phyloP scores from a whole-genome alignment of 2,329 filamentous ascomycete species.

The Penicillium hordei region DNA sequence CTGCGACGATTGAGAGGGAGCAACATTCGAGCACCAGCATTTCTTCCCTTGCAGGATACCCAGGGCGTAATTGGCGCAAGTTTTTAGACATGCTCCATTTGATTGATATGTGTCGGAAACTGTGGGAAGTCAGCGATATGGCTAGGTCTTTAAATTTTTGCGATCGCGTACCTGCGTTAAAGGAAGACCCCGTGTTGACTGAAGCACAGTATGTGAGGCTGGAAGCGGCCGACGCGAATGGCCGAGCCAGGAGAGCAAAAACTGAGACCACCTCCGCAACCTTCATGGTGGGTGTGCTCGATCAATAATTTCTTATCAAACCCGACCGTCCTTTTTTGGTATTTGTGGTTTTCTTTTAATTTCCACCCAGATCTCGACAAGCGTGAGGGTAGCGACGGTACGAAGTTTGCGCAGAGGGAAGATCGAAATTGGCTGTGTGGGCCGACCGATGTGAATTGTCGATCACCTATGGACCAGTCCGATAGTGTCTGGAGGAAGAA shows the following conservation, averaged over 20 bases:
- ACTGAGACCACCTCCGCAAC: constrained; percentile 20
- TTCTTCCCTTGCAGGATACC: constrained; percentile 47
- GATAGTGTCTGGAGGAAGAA: background rate
- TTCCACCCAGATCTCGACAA: background rate
- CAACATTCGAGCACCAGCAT: constrained; percentile 53
- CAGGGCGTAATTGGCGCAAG: constrained; percentile 47
- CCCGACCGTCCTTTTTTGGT: background rate
- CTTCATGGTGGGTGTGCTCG: constrained; percentile 22
- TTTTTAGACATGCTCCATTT: constrained; percentile 44
- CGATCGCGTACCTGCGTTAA: constrained; percentile 36
- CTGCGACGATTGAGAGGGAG: constrained; percentile 39
- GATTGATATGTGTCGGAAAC: constrained; percentile 46
- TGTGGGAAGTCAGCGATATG: constrained; percentile 23
- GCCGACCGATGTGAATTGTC: constrained; percentile 9
- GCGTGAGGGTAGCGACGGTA: background rate
- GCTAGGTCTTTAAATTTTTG: background rate
- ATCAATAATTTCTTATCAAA: background rate
- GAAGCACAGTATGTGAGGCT: constrained; percentile 45
- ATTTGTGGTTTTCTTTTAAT: background rate
- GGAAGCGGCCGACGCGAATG: constrained; percentile 24
- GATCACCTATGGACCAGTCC: constrained; percentile 5
- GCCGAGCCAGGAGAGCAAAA: constrained; percentile 28
- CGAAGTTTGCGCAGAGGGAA: background rate
- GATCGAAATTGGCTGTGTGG: background rate
- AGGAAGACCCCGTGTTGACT: constrained; percentile 46